Percentiles rank a stretch among this genome's conserved stretches.
These are phyloP conservation scores for Physaria fendleri DNA, from an alignment of 345 rosid genomes.

Conservation along the genomic window DNA sequence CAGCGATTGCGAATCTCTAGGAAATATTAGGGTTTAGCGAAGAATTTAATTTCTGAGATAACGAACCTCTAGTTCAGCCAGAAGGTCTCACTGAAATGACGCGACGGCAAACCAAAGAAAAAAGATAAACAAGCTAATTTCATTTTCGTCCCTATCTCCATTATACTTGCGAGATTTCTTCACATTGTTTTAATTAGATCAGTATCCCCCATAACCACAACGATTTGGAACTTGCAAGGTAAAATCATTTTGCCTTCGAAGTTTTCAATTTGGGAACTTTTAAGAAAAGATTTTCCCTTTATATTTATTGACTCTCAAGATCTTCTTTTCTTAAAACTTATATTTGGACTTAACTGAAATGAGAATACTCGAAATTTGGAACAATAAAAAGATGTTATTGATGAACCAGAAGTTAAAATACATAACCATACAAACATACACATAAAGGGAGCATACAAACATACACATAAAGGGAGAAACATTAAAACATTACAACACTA, in stretches of 20 bases:
- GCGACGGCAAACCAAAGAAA: background rate
- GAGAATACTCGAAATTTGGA: background rate
- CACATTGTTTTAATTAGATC: background rate
- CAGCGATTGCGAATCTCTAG: slow-evolving; percentile 3
- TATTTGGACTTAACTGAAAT: too few species aligned
- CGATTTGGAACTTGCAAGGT: too few species aligned
- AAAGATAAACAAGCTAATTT: too few species aligned
- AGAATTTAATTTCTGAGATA: background rate
- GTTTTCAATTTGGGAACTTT: background rate
- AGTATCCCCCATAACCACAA: background rate
- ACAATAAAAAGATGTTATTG: background rate
- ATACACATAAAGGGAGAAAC: background rate
- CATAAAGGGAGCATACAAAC: background rate
- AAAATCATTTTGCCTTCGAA: too few species aligned
- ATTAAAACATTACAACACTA: background rate
- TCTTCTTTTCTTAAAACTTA: too few species aligned
- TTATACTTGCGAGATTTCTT: background rate
- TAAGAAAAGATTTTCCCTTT: background rate
- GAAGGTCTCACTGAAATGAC: slow-evolving; percentile 5
- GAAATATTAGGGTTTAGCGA: slow-evolving; percentile 28
- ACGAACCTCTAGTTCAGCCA: background rate
- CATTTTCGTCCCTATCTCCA: too few species aligned
- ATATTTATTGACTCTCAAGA: too few species aligned
- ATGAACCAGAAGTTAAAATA: background rate
- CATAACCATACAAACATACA: background rate